Evolutionary conservation across 495 filamentous ascomycete genomes (phyloP).

Genomic region (Cercophora sp.): DNA sequence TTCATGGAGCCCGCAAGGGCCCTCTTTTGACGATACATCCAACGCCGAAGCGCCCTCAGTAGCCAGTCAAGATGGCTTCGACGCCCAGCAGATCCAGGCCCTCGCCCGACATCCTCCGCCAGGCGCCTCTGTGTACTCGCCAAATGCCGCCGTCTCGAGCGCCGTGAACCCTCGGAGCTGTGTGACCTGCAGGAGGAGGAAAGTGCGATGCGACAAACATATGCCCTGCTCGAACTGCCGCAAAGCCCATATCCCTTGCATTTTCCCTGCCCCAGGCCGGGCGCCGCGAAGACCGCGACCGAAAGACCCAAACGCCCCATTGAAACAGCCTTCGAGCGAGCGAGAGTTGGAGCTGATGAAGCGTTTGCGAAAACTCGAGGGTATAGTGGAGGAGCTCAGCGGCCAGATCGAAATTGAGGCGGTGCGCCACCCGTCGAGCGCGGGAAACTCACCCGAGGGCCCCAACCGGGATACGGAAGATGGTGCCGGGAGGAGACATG

Average conservation of each 20-base stretch:
- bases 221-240: constrained; percentile 81
- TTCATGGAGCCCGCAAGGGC: constrained; percentile 1
- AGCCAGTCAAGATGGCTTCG: constrained; percentile 25
- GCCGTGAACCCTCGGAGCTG: constrained; percentile 68
- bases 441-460: constrained; percentile 38
- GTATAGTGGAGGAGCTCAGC: constrained; percentile 47
- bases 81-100: constrained; percentile 61
- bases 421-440: constrained; percentile 35
- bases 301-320: constrained; percentile 51
- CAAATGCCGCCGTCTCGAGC: constrained; percentile 33
- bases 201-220: constrained; percentile 81
- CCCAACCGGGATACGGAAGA: constrained; percentile 10
- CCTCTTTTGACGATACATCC: constrained; percentile 14
- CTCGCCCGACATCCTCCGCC: constrained; percentile 65
- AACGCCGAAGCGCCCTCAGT: constrained; percentile 12
- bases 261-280: constrained; percentile 78
- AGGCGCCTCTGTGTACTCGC: constrained; percentile 49
- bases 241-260: constrained; percentile 71
- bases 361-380: constrained; percentile 72
- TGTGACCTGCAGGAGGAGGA: constrained; percentile 76
- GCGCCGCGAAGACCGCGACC: constrained; percentile 67
- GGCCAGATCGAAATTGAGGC: constrained; percentile 18
- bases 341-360: constrained; percentile 73
- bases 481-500: constrained; percentile 13
- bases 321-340: constrained; percentile 48